Conservation (phyloP, 2,329 filamentous ascomycete species). For the Arthrobotrys conoides region DNA sequence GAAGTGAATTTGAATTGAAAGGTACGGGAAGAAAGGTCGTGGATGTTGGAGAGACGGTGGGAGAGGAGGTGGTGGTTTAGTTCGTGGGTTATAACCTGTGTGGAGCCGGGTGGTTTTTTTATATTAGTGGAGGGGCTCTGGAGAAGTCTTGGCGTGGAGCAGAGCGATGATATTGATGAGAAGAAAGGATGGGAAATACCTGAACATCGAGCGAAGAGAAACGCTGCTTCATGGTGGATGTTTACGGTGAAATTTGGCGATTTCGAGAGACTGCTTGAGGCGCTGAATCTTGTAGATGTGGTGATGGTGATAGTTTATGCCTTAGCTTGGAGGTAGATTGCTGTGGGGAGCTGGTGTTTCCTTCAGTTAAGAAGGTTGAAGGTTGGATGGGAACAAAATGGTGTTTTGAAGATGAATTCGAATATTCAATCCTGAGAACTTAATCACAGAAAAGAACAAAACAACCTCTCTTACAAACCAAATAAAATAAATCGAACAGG, state of each 20-base stretch:
- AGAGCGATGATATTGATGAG: neutral
- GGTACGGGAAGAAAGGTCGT: conserved; percentile 95
- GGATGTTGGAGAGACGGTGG: conserved; percentile 90
- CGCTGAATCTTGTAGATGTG: conserved; percentile 43
- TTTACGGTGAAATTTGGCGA: conserved; percentile 57
- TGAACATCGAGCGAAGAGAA: conserved; percentile 85
- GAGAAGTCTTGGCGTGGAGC: conserved; percentile 1
- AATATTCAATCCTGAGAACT: conserved; percentile 48
- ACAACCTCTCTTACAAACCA: too few species aligned
- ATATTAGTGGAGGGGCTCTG: conserved; percentile 43
- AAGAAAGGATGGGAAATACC: conserved; percentile 67
- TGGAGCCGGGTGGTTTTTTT: neutral
- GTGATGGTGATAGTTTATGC: too few species aligned
- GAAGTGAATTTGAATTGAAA: conserved; percentile 90
- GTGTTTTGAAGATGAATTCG: neutral
- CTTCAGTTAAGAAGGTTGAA: neutral
- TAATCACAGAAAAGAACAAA: conserved; percentile 44
- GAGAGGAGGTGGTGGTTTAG: conserved; percentile 81
- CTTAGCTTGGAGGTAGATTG: neutral
- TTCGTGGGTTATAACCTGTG: conserved; percentile 91
- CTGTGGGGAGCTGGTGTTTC: too few species aligned
- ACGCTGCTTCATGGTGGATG: conserved; percentile 78
- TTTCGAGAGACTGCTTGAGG: conserved; percentile 37
- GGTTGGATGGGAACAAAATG: neutral
- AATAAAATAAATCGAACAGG: neutral